Evolutionary conservation across 495 filamentous ascomycete genomes (phyloP), one percentile per base, ranked within the genome.

Genomic region (Penicillium coprophilum): DNA sequence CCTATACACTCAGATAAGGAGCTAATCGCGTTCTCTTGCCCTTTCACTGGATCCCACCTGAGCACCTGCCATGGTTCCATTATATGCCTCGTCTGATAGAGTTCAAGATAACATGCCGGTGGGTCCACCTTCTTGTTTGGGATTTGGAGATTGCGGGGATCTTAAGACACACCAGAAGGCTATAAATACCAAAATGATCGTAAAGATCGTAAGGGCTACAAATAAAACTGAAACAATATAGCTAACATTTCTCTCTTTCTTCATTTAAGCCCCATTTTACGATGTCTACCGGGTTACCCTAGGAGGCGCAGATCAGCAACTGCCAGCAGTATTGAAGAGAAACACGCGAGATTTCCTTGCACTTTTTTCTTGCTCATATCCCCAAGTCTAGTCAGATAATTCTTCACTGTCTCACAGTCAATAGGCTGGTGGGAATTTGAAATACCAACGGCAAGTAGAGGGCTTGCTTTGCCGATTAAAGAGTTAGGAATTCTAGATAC

Each of bases 71-170:
- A 27, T 27, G 24, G 24, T 2, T 27, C 24, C 24, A 27, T 27
- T 5, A 38, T 38, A 9, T 38, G 34, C 15, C 34, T n/a, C 34
- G 17, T 38, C 3, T 17, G 34, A 38, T 38, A 38, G 34, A 40
- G 40, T 44, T 53, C 19, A 44, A 23, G 21, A 23, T 49, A 57
- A 63, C 53, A 38, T 34, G 43, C 45, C 20, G 27, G 44, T 51
- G 57, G 56, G 63, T 57, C 63, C 3, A 59, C 60, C 60, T 65
- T 17, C 60, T 50, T 1, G 2, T 55, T 65, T 60, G 15, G 38
- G 48, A 15, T 28, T 38, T 30, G 46, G 32, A 34, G 34, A 38
- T 38, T 38, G 34, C 2, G 34, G 34, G 32, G 34, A 38, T 17
- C 13, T 36, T 17, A 17, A 17, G 34, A n/a, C 24, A 38, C 34